Base-by-base conservation (phyloP, 1,284 basidiomycete genomes). In the Tremellales sp. region DNA sequence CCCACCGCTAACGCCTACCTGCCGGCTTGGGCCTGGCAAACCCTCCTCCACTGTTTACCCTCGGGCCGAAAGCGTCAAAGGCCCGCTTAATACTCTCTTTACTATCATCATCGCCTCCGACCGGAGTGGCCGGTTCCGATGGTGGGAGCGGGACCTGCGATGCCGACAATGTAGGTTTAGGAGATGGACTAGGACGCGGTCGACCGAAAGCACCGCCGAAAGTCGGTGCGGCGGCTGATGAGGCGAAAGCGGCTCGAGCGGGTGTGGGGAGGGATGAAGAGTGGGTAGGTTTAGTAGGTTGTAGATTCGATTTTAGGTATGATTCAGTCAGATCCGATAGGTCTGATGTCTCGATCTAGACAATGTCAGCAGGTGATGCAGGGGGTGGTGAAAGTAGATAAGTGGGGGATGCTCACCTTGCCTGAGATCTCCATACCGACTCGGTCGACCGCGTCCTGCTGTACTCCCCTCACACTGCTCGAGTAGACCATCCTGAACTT, bases 401-500 rank as follows among this genome's bases (percentile, higher is more conserved):
- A 17, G 11, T 7, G 13, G 21, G 37, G n/a, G 4, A 15, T 4
- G 53, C 62, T 44, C 46, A 68, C 70, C 64, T 73, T 75, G 54
- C 67, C 51, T 56, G 65, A 13, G 75, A 78, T 40, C 69, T 72
- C 35, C 64, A 76, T 19, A 62, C 77, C 52, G 61, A 72, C 43
- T 15, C 84, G 67, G 11, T 71, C 73, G 60, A 83, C 81, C 35
- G 81, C 82, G 24, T 79, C 73, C 47, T 79, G 76, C 60, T 81
- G 83, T 13, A 85, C 77, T 19, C 80, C 71, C 8, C 78, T 62
- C 4, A 82, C 80, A 12, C 82, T 83, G 1, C 84, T 84, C 0
- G 88, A 87, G 72, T 91, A 93, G 33, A 93, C 67, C 87, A 94
- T 90, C 45, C 89, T 82, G 57, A 83, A 79, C 65, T 87, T 88